Evolutionary conservation across 2,329 filamentous ascomycete genomes (phyloP), one percentile per base, ranked within the genome.

Genomic region (Aschersonia sp.): DNA sequence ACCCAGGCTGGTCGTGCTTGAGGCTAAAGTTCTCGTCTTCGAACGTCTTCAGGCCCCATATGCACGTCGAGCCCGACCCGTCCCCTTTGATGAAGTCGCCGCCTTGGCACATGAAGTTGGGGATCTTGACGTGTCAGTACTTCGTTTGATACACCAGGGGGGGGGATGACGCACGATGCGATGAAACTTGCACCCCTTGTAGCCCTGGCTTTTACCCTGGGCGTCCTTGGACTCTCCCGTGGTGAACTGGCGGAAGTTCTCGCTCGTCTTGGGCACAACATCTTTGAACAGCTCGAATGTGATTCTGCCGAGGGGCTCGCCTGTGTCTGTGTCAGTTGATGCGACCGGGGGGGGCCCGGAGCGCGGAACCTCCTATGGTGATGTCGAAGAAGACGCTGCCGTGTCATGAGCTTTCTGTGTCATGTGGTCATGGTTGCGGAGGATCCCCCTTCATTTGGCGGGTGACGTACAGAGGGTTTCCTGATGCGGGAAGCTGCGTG

Each of bases 231-330:
- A 82, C 71, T 97, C 91, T 57, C 92, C 92, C 0, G 91, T 97
- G 69, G 89, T 96, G 69, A 95, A 95, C 61, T 94, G 88, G 44
- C 89, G 85, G 65, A 98, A 97, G 71, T 97, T 97, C 66, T 97
- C 92, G 31, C 89, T 87, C 6, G 92, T 97, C 58, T 82, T 83
- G 53, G 89, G 89, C 0, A 88, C 85, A 29, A 84, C 73, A 66
- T 94, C 77, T 51, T 82, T 80, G 72, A 92, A 96, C 52, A 98
- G 79, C 67, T 96, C 87, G 64, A 95, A 89, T 55, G 85, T 89
- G 59, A 95, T 80, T 50, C 89, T 82, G 53, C 89, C 89, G 12
- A 95, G 77, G 3, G 86, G 82, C 60, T 94, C 86, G 51, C 89
- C 89, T 92, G 32, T 28, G 9, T 10, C 7, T 29, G 12, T 10